Percentiles rank a stretch among this genome's conserved stretches.
phyloP scores from a whole-genome alignment of 495 filamentous ascomycete genomes.

The Hypoxylon crocopeplum region DNA sequence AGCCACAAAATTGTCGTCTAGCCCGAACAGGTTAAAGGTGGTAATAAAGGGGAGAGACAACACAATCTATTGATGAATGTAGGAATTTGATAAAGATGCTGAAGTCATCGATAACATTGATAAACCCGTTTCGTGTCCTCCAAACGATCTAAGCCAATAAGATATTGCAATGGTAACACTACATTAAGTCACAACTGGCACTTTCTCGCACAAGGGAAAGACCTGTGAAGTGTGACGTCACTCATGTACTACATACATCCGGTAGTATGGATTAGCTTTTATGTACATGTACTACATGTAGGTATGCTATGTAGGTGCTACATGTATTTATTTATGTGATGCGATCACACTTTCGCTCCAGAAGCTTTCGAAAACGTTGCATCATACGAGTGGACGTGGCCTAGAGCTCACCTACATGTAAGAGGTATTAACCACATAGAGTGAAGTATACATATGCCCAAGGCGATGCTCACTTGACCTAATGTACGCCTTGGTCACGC shows the following conservation, averaged over 20 bases:
- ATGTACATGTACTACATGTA: too few species aligned
- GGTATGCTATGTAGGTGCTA: too few species aligned
- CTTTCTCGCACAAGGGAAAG: constrained; percentile 8
- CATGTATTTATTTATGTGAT: background rate
- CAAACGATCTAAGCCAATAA: constrained; percentile 11
- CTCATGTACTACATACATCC: background rate
- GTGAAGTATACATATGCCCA: background rate
- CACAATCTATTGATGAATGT: constrained; percentile 3
- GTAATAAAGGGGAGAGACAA: background rate
- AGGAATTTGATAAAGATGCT: constrained; percentile 20
- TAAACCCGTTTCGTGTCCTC: background rate
- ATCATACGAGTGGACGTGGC: constrained; percentile 18
- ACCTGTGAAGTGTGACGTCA: constrained; percentile 21
- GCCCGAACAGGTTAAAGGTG: constrained; percentile 12
- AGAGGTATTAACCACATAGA: background rate
- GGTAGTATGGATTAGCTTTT: background rate
- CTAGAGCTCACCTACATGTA: background rate
- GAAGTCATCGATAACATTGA: constrained; percentile 37
- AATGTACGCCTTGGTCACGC: constrained; percentile 4
- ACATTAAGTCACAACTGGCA: constrained; percentile 2
- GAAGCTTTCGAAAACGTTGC: constrained; percentile 16
- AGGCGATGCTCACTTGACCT: background rate
- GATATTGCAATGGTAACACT: background rate
- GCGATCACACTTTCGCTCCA: background rate
- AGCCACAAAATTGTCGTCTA: background rate